Evolutionary conservation across 2,329 filamentous ascomycete genomes (phyloP).

Genomic region (Fusarium fujikuroi): DNA sequence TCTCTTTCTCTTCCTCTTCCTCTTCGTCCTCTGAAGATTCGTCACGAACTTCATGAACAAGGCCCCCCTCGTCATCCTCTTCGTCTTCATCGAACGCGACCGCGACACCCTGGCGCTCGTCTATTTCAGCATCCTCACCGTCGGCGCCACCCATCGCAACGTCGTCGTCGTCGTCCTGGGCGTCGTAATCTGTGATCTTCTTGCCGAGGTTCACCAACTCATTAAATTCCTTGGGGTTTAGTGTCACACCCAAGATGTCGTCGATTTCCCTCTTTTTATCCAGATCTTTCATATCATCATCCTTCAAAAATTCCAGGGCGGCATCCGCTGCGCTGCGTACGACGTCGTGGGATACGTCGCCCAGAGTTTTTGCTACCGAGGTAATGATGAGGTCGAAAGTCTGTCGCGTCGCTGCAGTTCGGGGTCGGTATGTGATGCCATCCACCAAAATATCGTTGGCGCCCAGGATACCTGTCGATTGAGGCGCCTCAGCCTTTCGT

Average conservation of each 20-base stretch:
- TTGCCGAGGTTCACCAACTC: constrained; percentile 96
- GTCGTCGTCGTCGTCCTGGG: constrained; percentile 93
- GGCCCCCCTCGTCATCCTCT: constrained; percentile 82
- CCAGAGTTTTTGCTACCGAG: constrained; percentile 86
- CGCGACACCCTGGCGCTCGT: constrained; percentile 95
- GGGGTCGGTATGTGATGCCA: constrained; percentile 89
- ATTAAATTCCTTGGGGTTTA: constrained; percentile 93
- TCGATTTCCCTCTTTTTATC: constrained; percentile 99
- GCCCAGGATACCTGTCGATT: constrained; percentile 80
- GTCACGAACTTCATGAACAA: constrained; percentile 88
- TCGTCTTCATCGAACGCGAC: constrained; percentile 96
- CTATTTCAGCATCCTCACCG: constrained; percentile 79
- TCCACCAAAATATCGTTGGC: constrained; percentile 89
- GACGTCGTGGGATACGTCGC: constrained; percentile 91
- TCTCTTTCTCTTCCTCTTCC: constrained; percentile 56
- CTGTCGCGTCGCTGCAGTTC: constrained; percentile 89
- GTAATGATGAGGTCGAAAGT: constrained; percentile 96
- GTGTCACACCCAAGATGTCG: constrained; percentile 84
- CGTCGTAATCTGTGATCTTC: constrained; percentile 98
- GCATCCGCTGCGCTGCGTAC: constrained; percentile 95
- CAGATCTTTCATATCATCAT: constrained; percentile 94
- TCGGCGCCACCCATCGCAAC: constrained; percentile 76
- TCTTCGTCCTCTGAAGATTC: constrained; percentile 86
- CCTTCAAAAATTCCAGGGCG: constrained; percentile 89
- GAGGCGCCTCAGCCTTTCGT: constrained; percentile 77